These are phyloP conservation scores for Rubia yunnanensis DNA, from an alignment of 257 asterid species.

Conservation along the genomic window DNA sequence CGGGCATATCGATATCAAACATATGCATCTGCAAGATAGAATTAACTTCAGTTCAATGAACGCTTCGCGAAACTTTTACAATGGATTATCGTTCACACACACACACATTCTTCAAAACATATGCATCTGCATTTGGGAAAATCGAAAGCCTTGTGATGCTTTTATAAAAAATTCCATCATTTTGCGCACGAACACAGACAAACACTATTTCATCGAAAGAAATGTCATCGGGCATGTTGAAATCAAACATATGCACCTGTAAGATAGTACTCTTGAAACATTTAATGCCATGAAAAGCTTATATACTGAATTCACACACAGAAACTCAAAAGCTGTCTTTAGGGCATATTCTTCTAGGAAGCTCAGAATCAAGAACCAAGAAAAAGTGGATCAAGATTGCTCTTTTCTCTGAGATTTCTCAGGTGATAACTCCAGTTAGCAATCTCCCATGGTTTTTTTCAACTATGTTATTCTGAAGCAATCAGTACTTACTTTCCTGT, in stretches of 20 bases:
- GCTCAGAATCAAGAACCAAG: background rate
- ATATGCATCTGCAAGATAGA: conserved; percentile 26
- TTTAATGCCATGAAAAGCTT: background rate
- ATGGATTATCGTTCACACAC: background rate
- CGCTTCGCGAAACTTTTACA: background rate
- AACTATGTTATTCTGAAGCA: no score
- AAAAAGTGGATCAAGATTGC: background rate
- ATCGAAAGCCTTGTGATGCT: no score
- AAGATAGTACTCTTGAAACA: background rate
- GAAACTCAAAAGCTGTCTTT: no score
- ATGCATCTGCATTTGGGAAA: no score
- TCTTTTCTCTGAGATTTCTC: no score
- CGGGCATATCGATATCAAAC: conserved; percentile 25
- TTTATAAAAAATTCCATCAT: background rate
- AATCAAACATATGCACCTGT: background rate
- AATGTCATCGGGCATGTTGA: no score
- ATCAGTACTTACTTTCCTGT: conserved; percentile 40
- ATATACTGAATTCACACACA: no score
- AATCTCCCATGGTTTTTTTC: no score
- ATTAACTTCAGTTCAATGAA: background rate
- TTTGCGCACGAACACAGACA: background rate
- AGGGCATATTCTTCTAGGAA: no score
- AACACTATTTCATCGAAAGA: no score
- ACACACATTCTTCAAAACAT: no score
- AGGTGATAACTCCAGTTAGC: no score